phyloP scores from a whole-genome alignment of 768 basidiomycete genomes.

The Auricularia sp. region DNA sequence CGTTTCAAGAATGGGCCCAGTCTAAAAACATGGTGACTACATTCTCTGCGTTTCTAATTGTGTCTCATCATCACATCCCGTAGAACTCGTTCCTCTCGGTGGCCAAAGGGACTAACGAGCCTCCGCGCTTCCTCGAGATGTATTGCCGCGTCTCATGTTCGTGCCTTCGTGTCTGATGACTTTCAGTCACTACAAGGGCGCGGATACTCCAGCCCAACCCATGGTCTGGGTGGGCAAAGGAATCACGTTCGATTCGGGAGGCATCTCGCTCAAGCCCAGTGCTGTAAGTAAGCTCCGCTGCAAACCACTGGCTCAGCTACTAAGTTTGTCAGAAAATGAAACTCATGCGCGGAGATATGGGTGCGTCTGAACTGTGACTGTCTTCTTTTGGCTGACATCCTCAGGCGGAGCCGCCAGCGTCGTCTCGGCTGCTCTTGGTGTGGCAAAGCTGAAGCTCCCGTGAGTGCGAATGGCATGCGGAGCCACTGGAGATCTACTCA shows the following conservation, averaged over 20 bases:
- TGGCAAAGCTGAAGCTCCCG: constrained; percentile 76
- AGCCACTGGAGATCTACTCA: too few relatives aligned
- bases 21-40: constrained; percentile 65
- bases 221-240: constrained; percentile 69
- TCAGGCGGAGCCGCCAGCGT: constrained; percentile 73
- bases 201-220: constrained; percentile 43
- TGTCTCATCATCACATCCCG: background rate
- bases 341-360: constrained; percentile 82
- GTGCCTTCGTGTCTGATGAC: constrained; percentile 8
- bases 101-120: constrained; percentile 69
- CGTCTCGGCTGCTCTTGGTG: constrained; percentile 59
- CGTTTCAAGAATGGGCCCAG: constrained; percentile 58
- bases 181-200: constrained; percentile 66
- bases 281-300: constrained; percentile 32
- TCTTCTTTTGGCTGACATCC: background rate
- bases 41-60: constrained; percentile 3
- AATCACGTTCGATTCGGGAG: constrained; percentile 80
- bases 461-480: constrained; percentile 23
- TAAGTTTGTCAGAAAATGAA: constrained; percentile 55
- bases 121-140: constrained; percentile 84
- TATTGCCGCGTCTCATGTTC: constrained; percentile 14
- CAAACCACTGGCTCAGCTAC: background rate
- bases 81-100: constrained; percentile 82
- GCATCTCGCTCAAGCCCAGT: constrained; percentile 75
- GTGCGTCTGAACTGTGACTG: constrained; percentile 21